Base-by-base conservation (phyloP, 352 stramenopile species). In the Globisporangium spiculum region DNA sequence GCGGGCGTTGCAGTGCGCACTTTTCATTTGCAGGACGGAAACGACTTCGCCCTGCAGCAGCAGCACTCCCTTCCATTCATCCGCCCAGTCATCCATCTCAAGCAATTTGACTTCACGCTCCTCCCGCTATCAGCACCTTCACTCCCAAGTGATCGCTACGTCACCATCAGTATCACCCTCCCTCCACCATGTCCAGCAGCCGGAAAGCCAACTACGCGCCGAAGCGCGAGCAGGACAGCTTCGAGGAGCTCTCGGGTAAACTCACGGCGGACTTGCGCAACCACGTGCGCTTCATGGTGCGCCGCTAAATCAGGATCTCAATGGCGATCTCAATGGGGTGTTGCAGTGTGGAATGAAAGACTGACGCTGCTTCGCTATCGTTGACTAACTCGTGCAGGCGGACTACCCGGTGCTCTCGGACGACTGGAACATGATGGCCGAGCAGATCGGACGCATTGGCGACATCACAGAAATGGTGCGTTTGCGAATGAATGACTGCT, bases 401-500 rank as follows among this genome's bases (percentile, higher is more conserved):
- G 84, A 93, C 69, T 97, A 94, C 65, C 89, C 88, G 4, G 81
- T 97, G 62, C 79, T 97, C 32, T 94, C 88, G 30, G 87, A 95
- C 60, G 78, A 89, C 63, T 97, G 91, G 91, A 91, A 86, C 57
- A 69, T 84, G 60, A 97, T 97, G 91, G 89, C 91, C 0, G 81
- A 93, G 63, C 89, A 95, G 64, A 92, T 97, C 38, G 83, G 80
- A 20, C 86, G 91, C 66, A 96, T 97, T 63, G 90, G 89, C 26
- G 77, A 94, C 65, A 95, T 97, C 73, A 96, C 90, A 0, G 91
- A 97, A 67, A 95, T 96, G 87, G 79, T 88, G 55, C 14, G 16
- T 9, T 60, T 14, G 20, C 30, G 30, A 32, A 32, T 32, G 30
- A 32, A 32, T 32, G 30, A 4, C 30, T 32, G 30, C 30, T 32